A percentile compares a stretch with the other conserved stretches of the same genome.
Conservation (phyloP, 805 yeast genomes). For the Lipomyces spencermartinsiae region DNA sequence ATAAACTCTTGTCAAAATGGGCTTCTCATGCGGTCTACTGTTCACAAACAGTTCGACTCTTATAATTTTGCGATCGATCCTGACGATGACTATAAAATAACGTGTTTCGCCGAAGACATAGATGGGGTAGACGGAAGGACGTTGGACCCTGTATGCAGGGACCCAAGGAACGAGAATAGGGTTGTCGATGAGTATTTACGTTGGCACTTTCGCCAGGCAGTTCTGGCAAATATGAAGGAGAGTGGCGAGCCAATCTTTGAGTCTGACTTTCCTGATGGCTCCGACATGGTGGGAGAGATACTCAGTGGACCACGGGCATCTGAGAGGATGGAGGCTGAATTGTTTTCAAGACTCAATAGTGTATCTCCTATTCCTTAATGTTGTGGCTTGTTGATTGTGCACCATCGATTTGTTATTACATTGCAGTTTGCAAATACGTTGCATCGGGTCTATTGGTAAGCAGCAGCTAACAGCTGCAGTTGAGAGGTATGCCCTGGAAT, state of each 20-base stretch:
- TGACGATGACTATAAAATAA: background rate
- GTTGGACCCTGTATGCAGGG: background rate
- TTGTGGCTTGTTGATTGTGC: no score
- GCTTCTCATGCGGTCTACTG: background rate
- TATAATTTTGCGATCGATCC: background rate
- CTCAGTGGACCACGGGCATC: background rate
- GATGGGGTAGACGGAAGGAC: background rate
- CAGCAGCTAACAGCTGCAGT: no score
- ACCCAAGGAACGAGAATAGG: background rate
- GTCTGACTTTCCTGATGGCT: background rate
- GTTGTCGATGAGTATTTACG: background rate
- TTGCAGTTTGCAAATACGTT: no score
- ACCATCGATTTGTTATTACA: no score
- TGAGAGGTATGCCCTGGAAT: no score
- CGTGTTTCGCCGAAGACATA: background rate
- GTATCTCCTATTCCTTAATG: no score
- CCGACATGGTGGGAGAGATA: background rate
- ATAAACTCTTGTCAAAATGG: conserved; percentile 9
- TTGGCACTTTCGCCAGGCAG: conserved; percentile 6
- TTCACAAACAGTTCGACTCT: background rate
- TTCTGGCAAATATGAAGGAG: conserved; percentile 1
- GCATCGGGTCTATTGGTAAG: no score
- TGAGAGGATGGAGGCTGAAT: background rate
- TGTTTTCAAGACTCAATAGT: no score
- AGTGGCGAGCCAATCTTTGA: conserved; percentile 1